Percentiles rank a stretch among this genome's conserved stretches.
phyloP scores from a whole-genome alignment of 331 rosid species.

The Stylosanthes scabra region DNA sequence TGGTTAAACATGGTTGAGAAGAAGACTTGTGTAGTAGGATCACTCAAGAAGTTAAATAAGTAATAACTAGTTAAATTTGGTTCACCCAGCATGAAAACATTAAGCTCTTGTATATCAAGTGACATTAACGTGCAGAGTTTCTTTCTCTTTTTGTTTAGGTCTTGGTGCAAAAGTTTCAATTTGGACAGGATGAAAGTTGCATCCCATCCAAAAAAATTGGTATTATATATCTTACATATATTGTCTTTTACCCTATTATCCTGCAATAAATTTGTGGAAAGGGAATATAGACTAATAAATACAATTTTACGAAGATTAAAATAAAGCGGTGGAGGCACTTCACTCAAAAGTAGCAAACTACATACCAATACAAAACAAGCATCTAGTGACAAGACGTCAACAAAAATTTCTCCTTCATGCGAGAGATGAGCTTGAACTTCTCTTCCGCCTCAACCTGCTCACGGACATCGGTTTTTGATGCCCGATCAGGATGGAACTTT shows the following conservation, averaged over 20 bases:
- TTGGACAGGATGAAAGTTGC: slow-evolving; percentile 8
- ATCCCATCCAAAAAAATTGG: slow-evolving; percentile 18
- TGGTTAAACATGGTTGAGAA: too few species aligned
- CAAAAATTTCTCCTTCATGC: slow-evolving; percentile 73
- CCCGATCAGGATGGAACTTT: slow-evolving; percentile 90
- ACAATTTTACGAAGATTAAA: neutral
- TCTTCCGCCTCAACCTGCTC: slow-evolving; percentile 93
- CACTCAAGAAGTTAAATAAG: too few species aligned
- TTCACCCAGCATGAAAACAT: too few species aligned
- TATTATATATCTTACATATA: slow-evolving; percentile 25
- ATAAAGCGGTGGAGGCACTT: slow-evolving; percentile 5
- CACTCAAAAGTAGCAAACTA: slow-evolving; percentile 19
- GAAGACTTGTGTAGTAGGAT: too few species aligned
- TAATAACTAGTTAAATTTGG: too few species aligned
- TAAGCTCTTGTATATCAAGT: too few species aligned
- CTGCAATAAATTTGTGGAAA: slow-evolving; percentile 15
- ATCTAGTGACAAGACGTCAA: slow-evolving; percentile 47
- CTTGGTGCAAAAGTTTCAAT: neutral
- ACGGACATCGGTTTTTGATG: slow-evolving; percentile 70
- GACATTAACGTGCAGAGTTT: too few species aligned
- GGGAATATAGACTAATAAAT: slow-evolving; percentile 22
- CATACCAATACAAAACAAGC: slow-evolving; percentile 22
- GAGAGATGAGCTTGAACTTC: slow-evolving; percentile 83
- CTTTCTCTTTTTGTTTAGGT: too few species aligned
- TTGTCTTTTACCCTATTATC: slow-evolving; percentile 27